phyloP scores from a whole-genome alignment of 495 filamentous ascomycete species.

The Glarea lozoyensis region DNA sequence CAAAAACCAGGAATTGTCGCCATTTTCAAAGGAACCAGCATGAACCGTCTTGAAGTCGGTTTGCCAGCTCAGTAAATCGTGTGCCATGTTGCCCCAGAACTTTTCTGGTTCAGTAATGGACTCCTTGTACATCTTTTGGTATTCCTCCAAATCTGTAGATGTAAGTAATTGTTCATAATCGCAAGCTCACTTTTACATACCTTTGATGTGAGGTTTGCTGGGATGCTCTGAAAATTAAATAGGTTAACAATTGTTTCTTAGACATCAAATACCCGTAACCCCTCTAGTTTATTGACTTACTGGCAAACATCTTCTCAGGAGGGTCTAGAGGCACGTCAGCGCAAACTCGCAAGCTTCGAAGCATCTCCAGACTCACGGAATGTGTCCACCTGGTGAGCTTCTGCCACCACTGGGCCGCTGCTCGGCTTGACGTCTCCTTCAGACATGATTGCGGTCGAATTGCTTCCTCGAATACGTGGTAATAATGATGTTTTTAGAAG shows the following conservation, averaged over 20 bases:
- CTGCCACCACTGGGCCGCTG: conserved; percentile 62
- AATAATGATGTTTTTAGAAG: background rate
- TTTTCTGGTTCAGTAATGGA: conserved; percentile 84
- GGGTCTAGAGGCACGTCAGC: conserved; percentile 30
- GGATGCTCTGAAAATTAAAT: conserved; percentile 38
- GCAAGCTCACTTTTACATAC: conserved; percentile 26
- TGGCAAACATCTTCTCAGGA: conserved; percentile 50
- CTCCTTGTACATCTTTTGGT: conserved; percentile 89
- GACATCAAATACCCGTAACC: no score
- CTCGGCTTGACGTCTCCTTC: conserved; percentile 45
- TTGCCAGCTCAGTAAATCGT: conserved; percentile 86
- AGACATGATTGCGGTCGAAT: conserved; percentile 47
- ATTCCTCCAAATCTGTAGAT: conserved; percentile 60
- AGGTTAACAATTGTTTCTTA: no score
- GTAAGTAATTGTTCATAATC: background rate
- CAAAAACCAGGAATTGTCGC: conserved; percentile 90
- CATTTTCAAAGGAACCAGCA: conserved; percentile 64
- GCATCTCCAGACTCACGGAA: conserved; percentile 43
- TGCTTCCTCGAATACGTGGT: background rate
- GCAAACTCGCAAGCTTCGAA: background rate
- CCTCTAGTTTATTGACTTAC: no score
- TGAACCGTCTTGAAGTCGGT: conserved; percentile 87
- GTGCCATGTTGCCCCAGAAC: conserved; percentile 83
- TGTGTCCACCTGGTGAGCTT: conserved; percentile 80
- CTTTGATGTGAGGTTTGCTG: conserved; percentile 44